Percentiles rank a stretch among this genome's conserved stretches.
phyloP scores from a whole-genome alignment of 2,329 filamentous ascomycete species.

The Microcyclospora pomicola region DNA sequence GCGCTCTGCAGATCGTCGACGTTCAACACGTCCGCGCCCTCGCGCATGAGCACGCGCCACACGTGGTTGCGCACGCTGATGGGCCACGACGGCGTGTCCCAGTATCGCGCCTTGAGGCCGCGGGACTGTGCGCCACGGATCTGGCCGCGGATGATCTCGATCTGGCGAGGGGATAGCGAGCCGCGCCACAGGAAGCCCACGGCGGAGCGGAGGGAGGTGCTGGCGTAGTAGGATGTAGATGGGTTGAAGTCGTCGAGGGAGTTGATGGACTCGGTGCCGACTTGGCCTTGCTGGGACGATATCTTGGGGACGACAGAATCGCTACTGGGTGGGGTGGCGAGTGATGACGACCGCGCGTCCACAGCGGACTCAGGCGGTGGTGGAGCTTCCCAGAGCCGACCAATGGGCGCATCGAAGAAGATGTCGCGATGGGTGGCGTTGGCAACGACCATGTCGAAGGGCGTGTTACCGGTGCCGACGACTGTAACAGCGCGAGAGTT shows the following conservation, averaged over 20 bases:
- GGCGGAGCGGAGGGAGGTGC: slow-evolving; percentile 39
- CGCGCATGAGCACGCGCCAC: slow-evolving; percentile 39
- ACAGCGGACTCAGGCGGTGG: background rate
- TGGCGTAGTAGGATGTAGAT: slow-evolving; percentile 54
- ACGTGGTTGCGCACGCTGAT: slow-evolving; percentile 38
- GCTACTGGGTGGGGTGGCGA: slow-evolving; percentile 1
- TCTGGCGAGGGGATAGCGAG: slow-evolving; percentile 33
- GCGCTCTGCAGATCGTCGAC: slow-evolving; percentile 43
- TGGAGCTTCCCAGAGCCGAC: slow-evolving; percentile 26
- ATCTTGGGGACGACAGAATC: background rate
- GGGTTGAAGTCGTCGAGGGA: slow-evolving; percentile 33
- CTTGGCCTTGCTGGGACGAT: slow-evolving; percentile 31
- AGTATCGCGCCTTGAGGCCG: slow-evolving; percentile 44
- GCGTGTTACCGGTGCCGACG: slow-evolving; percentile 53
- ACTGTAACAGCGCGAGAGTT: slow-evolving; percentile 49
- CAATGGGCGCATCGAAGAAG: slow-evolving; percentile 49
- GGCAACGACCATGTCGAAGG: slow-evolving; percentile 41
- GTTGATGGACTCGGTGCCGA: slow-evolving; percentile 17
- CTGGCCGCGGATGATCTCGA: slow-evolving; percentile 36
- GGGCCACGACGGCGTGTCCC: slow-evolving; percentile 44
- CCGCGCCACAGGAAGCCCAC: slow-evolving; percentile 37
- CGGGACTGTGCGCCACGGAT: slow-evolving; percentile 37
- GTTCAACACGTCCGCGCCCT: slow-evolving; percentile 44
- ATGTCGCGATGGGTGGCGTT: slow-evolving; percentile 44
- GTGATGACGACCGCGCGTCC: background rate